These are phyloP conservation scores for Saksenaea oblongispora DNA, from an alignment of 371 early-diverging fungal genomes.

Conservation along the genomic window DNA sequence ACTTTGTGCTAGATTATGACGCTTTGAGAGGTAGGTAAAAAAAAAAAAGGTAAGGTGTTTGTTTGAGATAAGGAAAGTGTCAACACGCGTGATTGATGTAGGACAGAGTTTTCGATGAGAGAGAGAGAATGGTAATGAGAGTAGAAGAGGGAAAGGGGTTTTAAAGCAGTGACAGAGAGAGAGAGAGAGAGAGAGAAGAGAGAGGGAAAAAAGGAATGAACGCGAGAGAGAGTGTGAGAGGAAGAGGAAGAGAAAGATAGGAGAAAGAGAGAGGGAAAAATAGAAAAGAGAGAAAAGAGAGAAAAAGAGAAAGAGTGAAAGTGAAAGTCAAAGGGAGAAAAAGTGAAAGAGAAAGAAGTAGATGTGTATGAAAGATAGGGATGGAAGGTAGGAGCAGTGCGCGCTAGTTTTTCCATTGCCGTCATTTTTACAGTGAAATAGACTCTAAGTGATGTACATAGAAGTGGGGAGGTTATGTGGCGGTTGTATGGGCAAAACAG, in stretches of 20 bases:
- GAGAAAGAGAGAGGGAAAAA: background rate
- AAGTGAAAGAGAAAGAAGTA: no score
- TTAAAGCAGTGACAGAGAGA: no score
- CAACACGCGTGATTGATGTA: background rate
- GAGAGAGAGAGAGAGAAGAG: background rate
- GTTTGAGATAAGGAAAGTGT: background rate
- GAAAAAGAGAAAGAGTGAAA: background rate
- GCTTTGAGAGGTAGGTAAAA: background rate
- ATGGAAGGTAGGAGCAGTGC: background rate
- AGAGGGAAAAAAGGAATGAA: background rate
- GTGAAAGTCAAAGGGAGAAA: background rate
- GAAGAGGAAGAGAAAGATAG: background rate
- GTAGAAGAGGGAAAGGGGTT: no score
- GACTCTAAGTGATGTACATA: background rate
- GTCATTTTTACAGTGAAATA: background rate
- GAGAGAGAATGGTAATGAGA: background rate
- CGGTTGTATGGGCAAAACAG: background rate
- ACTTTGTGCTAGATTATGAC: slow-evolving; percentile 1
- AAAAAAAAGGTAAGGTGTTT: background rate
- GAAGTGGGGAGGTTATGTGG: slow-evolving; percentile 1
- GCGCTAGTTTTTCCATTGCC: background rate
- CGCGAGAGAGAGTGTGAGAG: background rate
- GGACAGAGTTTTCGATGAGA: background rate
- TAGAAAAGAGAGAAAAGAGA: background rate
- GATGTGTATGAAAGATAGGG: background rate